A percentile compares a stretch with the other conserved stretches of the same genome.
Evolutionary conservation across 2,329 filamentous ascomycete genomes (phyloP).

Genomic region (Metarhizium rileyi): DNA sequence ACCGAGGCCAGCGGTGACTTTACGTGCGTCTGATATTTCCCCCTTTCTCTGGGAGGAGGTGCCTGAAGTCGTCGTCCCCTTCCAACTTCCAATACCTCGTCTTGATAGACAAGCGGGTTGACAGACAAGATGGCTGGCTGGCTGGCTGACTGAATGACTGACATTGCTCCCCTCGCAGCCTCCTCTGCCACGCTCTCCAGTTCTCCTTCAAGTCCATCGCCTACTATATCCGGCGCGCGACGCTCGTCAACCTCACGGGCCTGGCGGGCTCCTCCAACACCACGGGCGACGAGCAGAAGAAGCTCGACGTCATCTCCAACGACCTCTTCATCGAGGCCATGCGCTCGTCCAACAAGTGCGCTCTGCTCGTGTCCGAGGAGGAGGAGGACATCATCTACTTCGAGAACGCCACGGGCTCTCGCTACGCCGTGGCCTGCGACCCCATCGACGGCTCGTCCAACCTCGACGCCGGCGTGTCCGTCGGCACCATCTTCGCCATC

Average conservation of each 20-base stretch:
- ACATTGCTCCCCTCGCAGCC: slow-evolving; percentile 36
- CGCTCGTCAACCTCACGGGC: slow-evolving; percentile 89
- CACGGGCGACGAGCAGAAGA: slow-evolving; percentile 98
- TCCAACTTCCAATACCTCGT: too few relatives aligned
- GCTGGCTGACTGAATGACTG: too few relatives aligned
- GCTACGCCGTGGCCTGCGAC: slow-evolving; percentile 93
- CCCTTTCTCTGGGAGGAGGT: too few relatives aligned
- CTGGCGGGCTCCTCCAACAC: slow-evolving; percentile 90
- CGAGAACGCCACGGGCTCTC: slow-evolving; percentile 61
- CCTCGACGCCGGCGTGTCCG: slow-evolving; percentile 92
- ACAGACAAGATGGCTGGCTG: too few relatives aligned
- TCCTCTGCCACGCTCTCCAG: slow-evolving; percentile 94
- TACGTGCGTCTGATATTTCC: slow-evolving; percentile 54
- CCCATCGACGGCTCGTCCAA: slow-evolving; percentile 98
- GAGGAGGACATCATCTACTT: slow-evolving; percentile 91
- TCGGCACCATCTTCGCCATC: slow-evolving; percentile 93
- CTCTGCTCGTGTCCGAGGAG: slow-evolving; percentile 93
- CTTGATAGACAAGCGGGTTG: neutral
- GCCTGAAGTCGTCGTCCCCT: too few relatives aligned
- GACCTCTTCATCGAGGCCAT: slow-evolving; percentile 95
- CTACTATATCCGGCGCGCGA: slow-evolving; percentile 96
- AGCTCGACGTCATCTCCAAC: slow-evolving; percentile 97
- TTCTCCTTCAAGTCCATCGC: slow-evolving; percentile 99
- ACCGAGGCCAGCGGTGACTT: slow-evolving; percentile 96
- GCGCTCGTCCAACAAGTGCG: slow-evolving; percentile 83